phyloP scores from a whole-genome alignment of 2,329 filamentous ascomycete species.

The Hypoxylon sp. region DNA sequence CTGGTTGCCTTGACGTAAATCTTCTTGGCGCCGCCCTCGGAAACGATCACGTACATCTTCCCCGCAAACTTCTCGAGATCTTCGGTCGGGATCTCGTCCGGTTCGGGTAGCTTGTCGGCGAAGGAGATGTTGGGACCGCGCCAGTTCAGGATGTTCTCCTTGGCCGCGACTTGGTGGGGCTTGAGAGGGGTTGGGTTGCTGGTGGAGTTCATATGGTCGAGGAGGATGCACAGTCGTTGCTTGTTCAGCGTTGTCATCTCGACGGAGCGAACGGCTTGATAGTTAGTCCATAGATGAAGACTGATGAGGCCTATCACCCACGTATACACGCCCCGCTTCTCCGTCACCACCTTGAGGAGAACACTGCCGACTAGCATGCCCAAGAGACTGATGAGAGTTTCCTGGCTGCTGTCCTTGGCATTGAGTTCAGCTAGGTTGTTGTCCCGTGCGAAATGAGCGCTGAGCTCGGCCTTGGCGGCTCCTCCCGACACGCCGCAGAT shows the following conservation, averaged over 20 bases:
- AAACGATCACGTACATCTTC: slow-evolving; percentile 70
- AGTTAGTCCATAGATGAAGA: slow-evolving; percentile 85
- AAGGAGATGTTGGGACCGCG: slow-evolving; percentile 56
- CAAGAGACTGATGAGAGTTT: slow-evolving; percentile 88
- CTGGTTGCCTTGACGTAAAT: too few species aligned
- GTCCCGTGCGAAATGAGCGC: slow-evolving; percentile 86
- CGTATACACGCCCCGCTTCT: slow-evolving; percentile 75
- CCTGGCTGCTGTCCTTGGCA: slow-evolving; percentile 89
- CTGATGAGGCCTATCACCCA: slow-evolving; percentile 76
- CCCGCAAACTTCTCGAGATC: slow-evolving; percentile 60
- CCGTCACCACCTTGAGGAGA: slow-evolving; percentile 78
- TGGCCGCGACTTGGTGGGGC: slow-evolving; percentile 70
- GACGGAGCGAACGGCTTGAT: slow-evolving; percentile 83
- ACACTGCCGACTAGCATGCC: slow-evolving; percentile 87
- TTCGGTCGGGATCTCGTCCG: slow-evolving; percentile 35
- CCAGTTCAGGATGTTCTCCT: slow-evolving; percentile 70
- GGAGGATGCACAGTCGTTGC: slow-evolving; percentile 83
- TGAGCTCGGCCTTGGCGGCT: slow-evolving; percentile 88
- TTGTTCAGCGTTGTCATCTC: slow-evolving; percentile 85
- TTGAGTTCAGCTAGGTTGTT: slow-evolving; percentile 94
- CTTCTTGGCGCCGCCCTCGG: slow-evolving; percentile 53
- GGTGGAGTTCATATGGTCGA: slow-evolving; percentile 62
- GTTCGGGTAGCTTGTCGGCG: slow-evolving; percentile 41
- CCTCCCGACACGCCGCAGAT: slow-evolving; percentile 91
- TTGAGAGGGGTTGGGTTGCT: slow-evolving; percentile 66